Evolutionary conservation across 169 alveolate species (phyloP).

Genomic region (Cryptosporidium parvum): DNA sequence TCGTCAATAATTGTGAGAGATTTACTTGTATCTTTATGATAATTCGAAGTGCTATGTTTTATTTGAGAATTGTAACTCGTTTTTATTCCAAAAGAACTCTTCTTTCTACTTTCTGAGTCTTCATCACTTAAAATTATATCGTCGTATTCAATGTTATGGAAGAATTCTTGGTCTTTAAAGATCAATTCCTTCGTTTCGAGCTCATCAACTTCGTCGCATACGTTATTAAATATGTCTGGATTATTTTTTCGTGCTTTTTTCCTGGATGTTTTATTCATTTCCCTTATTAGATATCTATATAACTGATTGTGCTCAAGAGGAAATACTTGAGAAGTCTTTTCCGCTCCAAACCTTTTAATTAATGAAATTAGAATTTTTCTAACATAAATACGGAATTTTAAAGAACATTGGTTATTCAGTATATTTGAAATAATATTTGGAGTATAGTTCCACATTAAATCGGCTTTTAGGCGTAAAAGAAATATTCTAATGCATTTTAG

Average conservation of each 20-base stretch:
- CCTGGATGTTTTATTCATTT: not conserved
- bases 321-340: conserved; percentile 25
- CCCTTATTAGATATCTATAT: conserved; percentile 33
- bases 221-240: not conserved
- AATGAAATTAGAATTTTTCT: conserved; percentile 31
- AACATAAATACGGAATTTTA: conserved; percentile 37
- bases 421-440: conserved; percentile 12
- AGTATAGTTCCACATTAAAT: not conserved
- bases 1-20: conserved; percentile 39
- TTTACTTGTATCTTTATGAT: not conserved
- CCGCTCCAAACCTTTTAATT: conserved; percentile 37
- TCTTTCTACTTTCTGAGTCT: not conserved
- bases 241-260: conserved; percentile 1
- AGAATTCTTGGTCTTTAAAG: not conserved
- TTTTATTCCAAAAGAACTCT: not conserved
- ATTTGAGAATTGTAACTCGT: not conserved
- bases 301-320: conserved; percentile 35
- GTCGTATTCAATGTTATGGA: conserved; percentile 1
- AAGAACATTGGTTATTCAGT: conserved; percentile 32
- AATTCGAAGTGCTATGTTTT: not conserved
- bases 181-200: not conserved
- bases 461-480: not conserved
- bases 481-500: conserved; percentile 33
- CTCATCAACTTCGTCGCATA: not conserved
- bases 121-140: conserved; percentile 2